Conservation (phyloP, 2,329 filamentous ascomycete genomes). For the Aspergillus pseudonomiae region DNA sequence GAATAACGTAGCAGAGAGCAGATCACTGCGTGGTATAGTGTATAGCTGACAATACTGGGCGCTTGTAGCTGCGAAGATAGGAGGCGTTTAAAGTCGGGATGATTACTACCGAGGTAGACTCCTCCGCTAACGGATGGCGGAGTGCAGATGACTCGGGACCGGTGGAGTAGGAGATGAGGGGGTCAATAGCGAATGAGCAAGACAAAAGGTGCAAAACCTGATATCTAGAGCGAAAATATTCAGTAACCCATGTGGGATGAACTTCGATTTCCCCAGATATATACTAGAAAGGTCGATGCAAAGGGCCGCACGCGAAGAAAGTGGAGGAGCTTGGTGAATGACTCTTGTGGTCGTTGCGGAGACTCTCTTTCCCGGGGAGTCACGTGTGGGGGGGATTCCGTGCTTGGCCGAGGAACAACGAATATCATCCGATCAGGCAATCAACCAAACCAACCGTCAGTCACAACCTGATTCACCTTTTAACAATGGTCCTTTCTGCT, state of each 20-base stretch:
- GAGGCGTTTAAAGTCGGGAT: neutral
- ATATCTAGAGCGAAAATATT: neutral
- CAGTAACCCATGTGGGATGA: neutral
- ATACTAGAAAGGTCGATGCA: neutral
- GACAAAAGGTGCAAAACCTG: neutral
- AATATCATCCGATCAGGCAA: slow-evolving; percentile 6
- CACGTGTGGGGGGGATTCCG: slow-evolving; percentile 29
- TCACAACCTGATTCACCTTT: neutral
- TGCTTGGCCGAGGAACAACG: slow-evolving; percentile 23
- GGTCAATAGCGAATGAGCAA: neutral
- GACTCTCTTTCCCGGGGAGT: slow-evolving; percentile 27
- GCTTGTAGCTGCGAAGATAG: neutral
- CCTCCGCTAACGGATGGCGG: slow-evolving; percentile 17
- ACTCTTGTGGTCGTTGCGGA: slow-evolving; percentile 25
- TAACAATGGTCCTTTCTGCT: neutral
- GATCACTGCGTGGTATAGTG: neutral
- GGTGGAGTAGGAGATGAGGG: slow-evolving; percentile 24
- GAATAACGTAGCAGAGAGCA: neutral
- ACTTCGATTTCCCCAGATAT: neutral
- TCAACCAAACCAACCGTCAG: neutral
- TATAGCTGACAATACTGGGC: slow-evolving; percentile 10
- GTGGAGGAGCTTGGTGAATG: slow-evolving; percentile 14
- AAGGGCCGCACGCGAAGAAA: slow-evolving; percentile 8
- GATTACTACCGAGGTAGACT: slow-evolving; percentile 18
- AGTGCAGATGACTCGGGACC: neutral